Percentiles rank a stretch among this genome's conserved stretches.
Conservation (phyloP, 441 rosid genomes). For the Adansonia gregorii region DNA sequence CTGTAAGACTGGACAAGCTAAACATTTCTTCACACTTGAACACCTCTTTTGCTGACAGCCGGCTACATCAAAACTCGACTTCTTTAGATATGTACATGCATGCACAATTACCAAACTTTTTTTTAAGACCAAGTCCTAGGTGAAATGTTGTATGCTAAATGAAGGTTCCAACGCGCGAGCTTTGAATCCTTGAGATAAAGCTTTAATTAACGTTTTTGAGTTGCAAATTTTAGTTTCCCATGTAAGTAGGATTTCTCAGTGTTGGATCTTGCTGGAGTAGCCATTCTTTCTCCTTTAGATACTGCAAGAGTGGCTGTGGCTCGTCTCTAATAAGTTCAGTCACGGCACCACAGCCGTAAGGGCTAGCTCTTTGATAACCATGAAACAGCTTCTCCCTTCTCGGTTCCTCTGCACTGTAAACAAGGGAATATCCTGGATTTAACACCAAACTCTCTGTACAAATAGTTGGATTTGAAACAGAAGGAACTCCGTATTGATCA, state of each 20-base stretch:
- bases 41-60: not conserved
- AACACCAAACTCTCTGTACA: constrained; percentile 34
- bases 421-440: constrained; percentile 40
- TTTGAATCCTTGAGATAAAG: not conserved
- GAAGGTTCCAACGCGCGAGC: not conserved
- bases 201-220: constrained; percentile 7
- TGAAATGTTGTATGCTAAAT: not conserved
- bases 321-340: constrained; percentile 40
- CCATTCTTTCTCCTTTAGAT: constrained; percentile 80
- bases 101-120: not conserved
- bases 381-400: constrained; percentile 50
- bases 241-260: constrained; percentile 54
- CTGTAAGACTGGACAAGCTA: not conserved
- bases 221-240: constrained; percentile 45
- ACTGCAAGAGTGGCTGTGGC: constrained; percentile 70
- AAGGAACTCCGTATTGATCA: constrained; percentile 57
- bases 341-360: constrained; percentile 47
- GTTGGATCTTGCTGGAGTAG: constrained; percentile 61
- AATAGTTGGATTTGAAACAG: constrained; percentile 38
- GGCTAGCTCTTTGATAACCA: constrained; percentile 53
- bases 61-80: not conserved
- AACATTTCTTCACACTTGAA: constrained; percentile 10
- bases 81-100: not conserved
- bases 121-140: not conserved
- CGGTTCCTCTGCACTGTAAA: constrained; percentile 40